Evolutionary conservation across 139 green algal genomes (phyloP).

Genomic region (Tetradesmus obliquus): DNA sequence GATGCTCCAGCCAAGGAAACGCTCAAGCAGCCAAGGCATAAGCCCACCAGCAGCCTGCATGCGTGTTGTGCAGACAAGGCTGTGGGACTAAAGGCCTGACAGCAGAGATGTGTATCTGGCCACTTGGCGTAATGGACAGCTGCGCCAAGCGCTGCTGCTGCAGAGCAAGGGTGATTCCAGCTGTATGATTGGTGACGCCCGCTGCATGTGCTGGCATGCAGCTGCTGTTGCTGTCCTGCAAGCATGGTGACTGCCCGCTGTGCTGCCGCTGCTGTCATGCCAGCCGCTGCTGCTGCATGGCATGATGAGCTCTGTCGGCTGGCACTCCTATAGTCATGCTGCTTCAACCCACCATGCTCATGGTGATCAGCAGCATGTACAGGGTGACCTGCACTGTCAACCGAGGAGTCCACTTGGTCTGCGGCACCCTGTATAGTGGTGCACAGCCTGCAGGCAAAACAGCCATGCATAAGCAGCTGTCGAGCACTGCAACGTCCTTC

Average conservation of each 20-base stretch:
- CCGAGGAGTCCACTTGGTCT: constrained; percentile 34
- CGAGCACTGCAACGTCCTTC: no score
- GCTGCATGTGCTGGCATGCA: no score
- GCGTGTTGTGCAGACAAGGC: not conserved
- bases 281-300: not conserved
- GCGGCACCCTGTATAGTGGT: constrained; percentile 24
- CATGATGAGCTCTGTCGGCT: not conserved
- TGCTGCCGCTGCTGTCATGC: not conserved
- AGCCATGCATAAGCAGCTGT: not conserved
- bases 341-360: constrained; percentile 18
- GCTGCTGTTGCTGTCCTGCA: not conserved
- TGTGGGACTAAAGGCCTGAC: no score
- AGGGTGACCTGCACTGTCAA: constrained; percentile 27
- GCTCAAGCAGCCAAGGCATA: constrained; percentile 40
- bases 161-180: no score
- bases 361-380: constrained; percentile 15
- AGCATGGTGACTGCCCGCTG: not conserved
- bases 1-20: not conserved
- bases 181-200: no score
- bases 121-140: no score
- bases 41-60: constrained; percentile 11
- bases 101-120: no score
- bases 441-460: constrained; percentile 11
- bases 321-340: no score
- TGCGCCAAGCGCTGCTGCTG: no score